phyloP scores from a whole-genome alignment of 306 rosid genomes.

The Hylodesmum podocarpum region DNA sequence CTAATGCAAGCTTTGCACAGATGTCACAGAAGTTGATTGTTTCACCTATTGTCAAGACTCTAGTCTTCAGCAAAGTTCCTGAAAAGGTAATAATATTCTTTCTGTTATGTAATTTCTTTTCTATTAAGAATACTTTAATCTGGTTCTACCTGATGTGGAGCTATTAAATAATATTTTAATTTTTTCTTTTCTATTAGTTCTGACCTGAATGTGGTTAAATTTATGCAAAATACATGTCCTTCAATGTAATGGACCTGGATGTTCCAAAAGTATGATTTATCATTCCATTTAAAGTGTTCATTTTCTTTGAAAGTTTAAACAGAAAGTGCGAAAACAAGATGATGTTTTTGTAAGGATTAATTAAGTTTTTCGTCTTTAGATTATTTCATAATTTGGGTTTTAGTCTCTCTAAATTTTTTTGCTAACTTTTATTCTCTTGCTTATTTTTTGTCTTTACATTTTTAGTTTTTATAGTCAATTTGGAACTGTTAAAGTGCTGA shows the following conservation, averaged over 20 bases:
- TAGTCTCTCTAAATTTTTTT: no score
- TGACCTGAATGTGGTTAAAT: neutral
- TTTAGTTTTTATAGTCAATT: no score
- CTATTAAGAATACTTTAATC: neutral
- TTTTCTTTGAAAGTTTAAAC: neutral
- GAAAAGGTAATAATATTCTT: constrained; percentile 61
- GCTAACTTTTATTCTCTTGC: no score
- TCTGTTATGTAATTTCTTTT: neutral
- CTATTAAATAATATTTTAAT: neutral
- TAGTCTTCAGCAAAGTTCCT: constrained; percentile 93
- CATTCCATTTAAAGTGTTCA: neutral
- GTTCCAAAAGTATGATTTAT: neutral
- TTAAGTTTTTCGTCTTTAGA: no score
- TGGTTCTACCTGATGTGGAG: neutral
- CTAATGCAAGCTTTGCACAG: constrained; percentile 79
- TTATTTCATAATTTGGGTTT: no score
- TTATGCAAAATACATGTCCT: neutral
- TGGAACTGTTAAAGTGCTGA: no score
- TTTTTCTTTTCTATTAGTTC: neutral
- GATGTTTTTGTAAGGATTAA: neutral
- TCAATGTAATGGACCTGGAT: neutral
- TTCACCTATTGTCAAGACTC: constrained; percentile 92
- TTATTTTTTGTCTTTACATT: no score
- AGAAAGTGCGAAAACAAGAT: neutral
- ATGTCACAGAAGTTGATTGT: constrained; percentile 97